These are phyloP conservation scores for Elymus sibiricus DNA, from an alignment of 176 grass and related monocot genomes.

Conservation along the genomic window DNA sequence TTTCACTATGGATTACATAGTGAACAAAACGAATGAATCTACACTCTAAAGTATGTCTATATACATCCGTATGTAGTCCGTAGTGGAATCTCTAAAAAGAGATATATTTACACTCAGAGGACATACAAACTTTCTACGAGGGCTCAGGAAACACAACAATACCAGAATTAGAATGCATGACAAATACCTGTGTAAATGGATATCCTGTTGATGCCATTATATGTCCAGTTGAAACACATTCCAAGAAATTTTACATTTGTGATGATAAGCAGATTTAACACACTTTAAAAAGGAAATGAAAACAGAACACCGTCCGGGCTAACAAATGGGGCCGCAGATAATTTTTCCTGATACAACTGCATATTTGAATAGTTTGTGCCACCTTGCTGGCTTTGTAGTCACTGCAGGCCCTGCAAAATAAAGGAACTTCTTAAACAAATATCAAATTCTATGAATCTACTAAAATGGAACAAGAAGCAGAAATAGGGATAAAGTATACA, in stretches of 20 bases:
- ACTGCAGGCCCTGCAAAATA: conserved; percentile 31
- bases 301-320: neutral
- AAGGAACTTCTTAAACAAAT: conserved; percentile 3
- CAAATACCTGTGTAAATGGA: neutral
- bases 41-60: too few relatives aligned
- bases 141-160: neutral
- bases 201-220: neutral
- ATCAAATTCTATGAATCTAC: neutral
- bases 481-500: neutral
- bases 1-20: too few relatives aligned
- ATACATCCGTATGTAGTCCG: too few relatives aligned
- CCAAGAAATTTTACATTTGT: conserved; percentile 11
- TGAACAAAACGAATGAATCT: too few relatives aligned
- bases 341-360: conserved; percentile 8
- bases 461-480: neutral
- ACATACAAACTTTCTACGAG: neutral
- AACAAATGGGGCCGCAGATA: neutral
- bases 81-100: too few relatives aligned
- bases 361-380: conserved; percentile 22
- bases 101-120: too few relatives aligned
- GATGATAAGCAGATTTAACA: conserved; percentile 15
- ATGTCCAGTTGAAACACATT: conserved; percentile 22
- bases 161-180: neutral
- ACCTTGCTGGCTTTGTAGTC: neutral
- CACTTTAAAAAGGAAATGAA: neutral